Evolutionary conservation across 2,329 filamentous ascomycete genomes (phyloP).

Genomic region (Fusarium decemcellulare): DNA sequence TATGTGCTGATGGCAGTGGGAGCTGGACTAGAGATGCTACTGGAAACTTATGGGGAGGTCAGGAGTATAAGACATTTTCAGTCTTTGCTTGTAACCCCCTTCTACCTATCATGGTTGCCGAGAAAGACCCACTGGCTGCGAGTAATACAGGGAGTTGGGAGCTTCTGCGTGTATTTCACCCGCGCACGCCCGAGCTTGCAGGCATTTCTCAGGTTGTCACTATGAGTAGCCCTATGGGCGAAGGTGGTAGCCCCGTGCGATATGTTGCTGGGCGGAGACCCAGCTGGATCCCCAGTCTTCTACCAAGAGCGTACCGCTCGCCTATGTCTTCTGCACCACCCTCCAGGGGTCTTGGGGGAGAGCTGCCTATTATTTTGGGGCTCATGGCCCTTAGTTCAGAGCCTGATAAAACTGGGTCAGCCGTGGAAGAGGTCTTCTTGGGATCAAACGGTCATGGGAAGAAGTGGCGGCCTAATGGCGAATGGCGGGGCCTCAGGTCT

Average conservation of each 20-base stretch:
- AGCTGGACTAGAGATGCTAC: neutral
- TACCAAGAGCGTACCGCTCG: neutral
- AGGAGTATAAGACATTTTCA: neutral
- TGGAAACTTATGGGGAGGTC: neutral
- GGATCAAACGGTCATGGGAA: neutral
- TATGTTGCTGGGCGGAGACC: neutral
- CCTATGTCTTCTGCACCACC: too few relatives aligned
- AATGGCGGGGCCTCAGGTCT: too few relatives aligned
- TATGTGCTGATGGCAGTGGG: neutral
- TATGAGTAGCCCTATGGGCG: neutral
- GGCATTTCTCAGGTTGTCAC: neutral
- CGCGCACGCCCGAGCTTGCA: neutral
- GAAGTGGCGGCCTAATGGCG: too few relatives aligned
- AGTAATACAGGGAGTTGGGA: accelerated
- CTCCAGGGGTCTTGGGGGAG: neutral
- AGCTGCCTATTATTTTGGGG: neutral
- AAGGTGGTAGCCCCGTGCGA: neutral
- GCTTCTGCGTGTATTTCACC: neutral
- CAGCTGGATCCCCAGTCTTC: neutral
- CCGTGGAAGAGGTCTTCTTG: neutral
- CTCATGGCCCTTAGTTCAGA: neutral
- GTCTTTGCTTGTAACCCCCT: constrained; percentile 4
- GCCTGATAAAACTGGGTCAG: too few relatives aligned
- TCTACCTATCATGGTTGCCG: neutral
- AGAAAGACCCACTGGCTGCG: neutral